Evolutionary conservation across 371 early-diverging fungal species (phyloP), one percentile per base, ranked within the genome.

Genomic region (Lichtheimia ornata): DNA sequence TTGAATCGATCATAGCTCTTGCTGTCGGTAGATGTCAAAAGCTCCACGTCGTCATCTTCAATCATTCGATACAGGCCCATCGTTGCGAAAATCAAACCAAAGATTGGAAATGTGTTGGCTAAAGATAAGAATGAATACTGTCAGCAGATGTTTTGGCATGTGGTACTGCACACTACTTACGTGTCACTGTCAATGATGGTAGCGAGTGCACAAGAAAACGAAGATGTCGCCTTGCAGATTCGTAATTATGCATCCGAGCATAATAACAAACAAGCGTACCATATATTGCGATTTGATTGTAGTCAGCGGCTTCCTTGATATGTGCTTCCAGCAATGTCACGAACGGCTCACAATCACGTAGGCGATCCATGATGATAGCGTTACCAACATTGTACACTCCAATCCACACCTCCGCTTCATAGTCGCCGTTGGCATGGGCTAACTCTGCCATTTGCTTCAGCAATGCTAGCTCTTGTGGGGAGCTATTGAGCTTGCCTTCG

Each of bases 401-500:
- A 3, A 75, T 49, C 75, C 75, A 75, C 12, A 69, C 68, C 35
- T 69, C 72, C 17, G 72, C 75, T 47, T 71, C 75, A 45, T 65
- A 69, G 49, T 75, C 75, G 4, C 72, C 70, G 50, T 69, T 75
- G 18, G 47, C 59, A 27, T 67, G 72, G 2, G 75, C 75, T 17
- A 66, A 67, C 47, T 69, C 65, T 0, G 71, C 69, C 72, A 71
- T 71, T 40, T 64, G 67, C 41, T 75, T 69, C 17, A 81, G 63
- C 1, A 83, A 61, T n/a, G 55, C 53, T 27, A 69, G 43, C 20
- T 83, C 83, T 15, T 76, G 67, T 3, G 68, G 74, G 12, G 72
- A 73, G 3, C 40, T 65, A 47, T 72, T 74, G 11, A 78, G 64
- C 0, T 71, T 61, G n/a, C 83, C 83, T 30, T 81, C 81, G 69